Conservation (phyloP, 441 rosid genomes). For the Populus hybrid region DNA sequence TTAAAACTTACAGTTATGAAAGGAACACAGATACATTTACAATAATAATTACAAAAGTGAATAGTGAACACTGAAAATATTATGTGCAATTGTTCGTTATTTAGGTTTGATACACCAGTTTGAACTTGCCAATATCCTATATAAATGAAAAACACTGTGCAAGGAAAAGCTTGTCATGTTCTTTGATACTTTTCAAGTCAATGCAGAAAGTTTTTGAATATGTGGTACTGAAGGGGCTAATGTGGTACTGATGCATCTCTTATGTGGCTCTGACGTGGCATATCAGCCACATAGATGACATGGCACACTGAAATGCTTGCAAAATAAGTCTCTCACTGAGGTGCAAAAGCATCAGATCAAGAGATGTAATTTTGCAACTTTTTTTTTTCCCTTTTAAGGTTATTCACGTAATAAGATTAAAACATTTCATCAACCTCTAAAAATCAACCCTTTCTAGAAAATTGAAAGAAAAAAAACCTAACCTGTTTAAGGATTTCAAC, state of each 20-base stretch:
- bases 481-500: background rate
- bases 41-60: background rate
- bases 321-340: background rate
- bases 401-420: background rate
- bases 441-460: background rate
- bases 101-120: background rate
- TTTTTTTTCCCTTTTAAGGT: background rate
- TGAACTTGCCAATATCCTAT: background rate
- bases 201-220: background rate
- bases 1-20: background rate
- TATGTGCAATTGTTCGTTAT: background rate
- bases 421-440: background rate
- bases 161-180: background rate
- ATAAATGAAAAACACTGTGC: background rate
- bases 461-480: background rate
- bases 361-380: background rate
- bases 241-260: background rate
- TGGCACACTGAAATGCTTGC: background rate
- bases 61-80: background rate
- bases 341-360: background rate
- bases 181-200: background rate
- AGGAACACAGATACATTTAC: background rate
- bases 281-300: background rate
- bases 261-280: background rate
- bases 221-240: background rate